Evolutionary conservation across 2,329 filamentous ascomycete species (phyloP), one percentile per base, ranked within the genome.

Genomic region (Xylariomycetidae sp.): DNA sequence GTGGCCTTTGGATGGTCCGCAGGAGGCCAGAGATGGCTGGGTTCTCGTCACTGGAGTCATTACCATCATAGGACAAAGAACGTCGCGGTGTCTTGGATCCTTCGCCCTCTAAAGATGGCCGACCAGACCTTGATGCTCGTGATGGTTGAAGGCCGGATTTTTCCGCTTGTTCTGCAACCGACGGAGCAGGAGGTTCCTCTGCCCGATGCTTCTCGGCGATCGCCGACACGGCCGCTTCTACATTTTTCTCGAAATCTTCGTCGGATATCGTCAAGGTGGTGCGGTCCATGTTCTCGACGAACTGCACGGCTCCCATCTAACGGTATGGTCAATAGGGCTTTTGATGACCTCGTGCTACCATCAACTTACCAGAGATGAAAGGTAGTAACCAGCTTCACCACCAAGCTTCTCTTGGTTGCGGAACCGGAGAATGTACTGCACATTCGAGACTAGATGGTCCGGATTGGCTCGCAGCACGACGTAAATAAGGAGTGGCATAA

Each of bases 321-420:
- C 8, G 20, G n/a, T n/a, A n/a, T n/a, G n/a, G n/a, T n/a, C n/a
- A n/a, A n/a, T n/a, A n/a, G n/a, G n/a, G n/a, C n/a, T n/a, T n/a
- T n/a, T n/a, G n/a, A n/a, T n/a, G n/a, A n/a, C n/a, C n/a, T n/a
- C n/a, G n/a, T n/a, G n/a, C n/a, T n/a, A n/a, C n/a, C n/a, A n/a
- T n/a, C n/a, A 29, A 54, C 73, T 53, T 65, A 88, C 85, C 48
- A 98, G 66, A 6, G 92, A 97, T 19, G 90, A 97, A 35, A 98
- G 77, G 61, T 98, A 98, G 62, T 98, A 98, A 10, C 92, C 92
- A 11, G 92, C 90, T 67, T 98, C 92, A n/a, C 92, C 92, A 16
- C 85, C 86, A 1, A 98, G 78, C 59, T 97, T 97, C 33, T 98
- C 92, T 61, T 96, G 92, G 53, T 97, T 96, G 32, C 92, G 80